Base-by-base conservation (phyloP, 305 asterid species). In the Fraxinus paxiana region DNA sequence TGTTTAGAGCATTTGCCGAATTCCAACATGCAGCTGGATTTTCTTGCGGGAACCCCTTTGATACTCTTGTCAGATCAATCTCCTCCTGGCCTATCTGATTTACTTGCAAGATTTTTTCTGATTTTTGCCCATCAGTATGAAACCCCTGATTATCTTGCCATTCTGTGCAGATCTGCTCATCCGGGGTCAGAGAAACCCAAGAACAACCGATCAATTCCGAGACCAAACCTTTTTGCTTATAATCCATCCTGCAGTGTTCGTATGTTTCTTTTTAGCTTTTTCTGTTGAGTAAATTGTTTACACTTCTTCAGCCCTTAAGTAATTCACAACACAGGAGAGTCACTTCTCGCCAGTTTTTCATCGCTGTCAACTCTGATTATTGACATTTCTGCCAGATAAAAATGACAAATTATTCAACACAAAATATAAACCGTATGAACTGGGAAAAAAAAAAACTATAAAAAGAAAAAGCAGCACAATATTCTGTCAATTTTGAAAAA, bases 141-240 rank as follows among this genome's bases (percentile, higher is more conserved):
- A 31, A 51, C n/a, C 18, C 80, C 77, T 77, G 78, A 76, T 73
- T 78, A 73, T 81, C 78, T 72, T 86, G 86, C 85, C 71, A 74
- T 51, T 81, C 82, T 65, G 80, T 26, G 86, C 89, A 84, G 88
- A 90, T 86, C 87, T 84, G 86, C 86, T 92, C 91, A 28, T 88
- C 91, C 0, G 97, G 93, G 83, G 97, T 92, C 74, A 74, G 65
- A 12, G 96, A 93, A 72, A 90, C 79, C 98, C 96, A 92, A 15
- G 90, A 81, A 82, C 79, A 80, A 72, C 85, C 85, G 56, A 65
- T 81, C 78, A 73, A 73, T 56, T 88, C 20, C 20, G 87, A 76
- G 82, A 80, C 75, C 22, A 85, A 70, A 18, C 81, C 84, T 77
- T 87, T 90, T 75, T 76, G n/a, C 43, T 88, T 87, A 6, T 59